These are phyloP conservation scores for Zymoseptoria tritici DNA, from an alignment of 2,329 filamentous ascomycete genomes.

Conservation along the genomic window DNA sequence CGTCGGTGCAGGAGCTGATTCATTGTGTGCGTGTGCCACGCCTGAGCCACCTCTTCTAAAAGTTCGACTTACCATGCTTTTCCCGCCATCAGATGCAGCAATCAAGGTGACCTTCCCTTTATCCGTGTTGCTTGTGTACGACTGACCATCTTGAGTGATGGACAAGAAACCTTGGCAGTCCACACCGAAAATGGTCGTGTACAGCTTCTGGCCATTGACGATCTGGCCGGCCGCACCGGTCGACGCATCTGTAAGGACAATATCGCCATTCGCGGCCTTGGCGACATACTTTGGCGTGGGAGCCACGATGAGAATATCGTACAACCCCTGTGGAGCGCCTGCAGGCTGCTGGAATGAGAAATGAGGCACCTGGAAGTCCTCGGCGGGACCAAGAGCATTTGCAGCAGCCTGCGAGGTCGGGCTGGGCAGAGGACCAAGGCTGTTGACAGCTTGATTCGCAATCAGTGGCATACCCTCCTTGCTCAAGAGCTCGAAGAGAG, in stretches of 20 bases:
- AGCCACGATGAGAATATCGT: slow-evolving; percentile 5
- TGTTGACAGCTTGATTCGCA: not conserved
- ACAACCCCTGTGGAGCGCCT: not conserved
- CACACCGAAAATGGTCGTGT: slow-evolving; percentile 4
- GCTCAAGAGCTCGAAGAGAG: slow-evolving; percentile 2
- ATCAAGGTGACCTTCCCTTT: not conserved
- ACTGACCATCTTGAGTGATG: not conserved
- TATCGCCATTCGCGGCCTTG: not conserved
- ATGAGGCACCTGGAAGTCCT: not conserved
- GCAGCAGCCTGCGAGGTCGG: slow-evolving; percentile 7
- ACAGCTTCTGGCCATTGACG: slow-evolving; percentile 1
- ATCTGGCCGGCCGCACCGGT: not conserved
- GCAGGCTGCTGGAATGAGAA: slow-evolving; percentile 5
- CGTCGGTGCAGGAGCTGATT: too few relatives aligned
- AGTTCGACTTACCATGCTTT: not conserved
- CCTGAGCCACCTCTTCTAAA: too few relatives aligned
- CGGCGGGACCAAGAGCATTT: slow-evolving; percentile 4
- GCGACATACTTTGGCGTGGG: slow-evolving; percentile 3
- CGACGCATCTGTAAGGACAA: slow-evolving; percentile 2
- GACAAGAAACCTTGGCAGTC: slow-evolving; percentile 6
- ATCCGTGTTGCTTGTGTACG: slow-evolving; percentile 1
- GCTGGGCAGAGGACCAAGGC: not conserved
- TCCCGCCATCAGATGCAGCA: not conserved
- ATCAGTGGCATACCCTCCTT: slow-evolving; percentile 4
- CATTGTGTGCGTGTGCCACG: too few relatives aligned